phyloP scores from a whole-genome alignment of 805 yeast genomes.

The Lipomyces spencermartinsiae region DNA sequence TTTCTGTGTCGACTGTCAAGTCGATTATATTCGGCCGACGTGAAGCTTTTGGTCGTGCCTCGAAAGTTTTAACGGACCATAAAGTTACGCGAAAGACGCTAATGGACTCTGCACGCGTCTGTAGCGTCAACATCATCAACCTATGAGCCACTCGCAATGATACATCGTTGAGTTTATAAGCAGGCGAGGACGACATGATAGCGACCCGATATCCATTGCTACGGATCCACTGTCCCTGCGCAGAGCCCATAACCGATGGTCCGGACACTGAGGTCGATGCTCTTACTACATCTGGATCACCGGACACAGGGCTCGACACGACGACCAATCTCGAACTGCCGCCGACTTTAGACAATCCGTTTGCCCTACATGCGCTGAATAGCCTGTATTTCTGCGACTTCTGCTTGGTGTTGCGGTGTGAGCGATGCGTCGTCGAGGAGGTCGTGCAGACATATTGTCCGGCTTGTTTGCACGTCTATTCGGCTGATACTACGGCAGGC shows the following conservation, averaged over 20 bases:
- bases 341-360: conserved; percentile 35
- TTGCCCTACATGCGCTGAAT: conserved; percentile 41
- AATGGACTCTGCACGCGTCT: background rate
- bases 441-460: conserved; percentile 48
- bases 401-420: conserved; percentile 48
- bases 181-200: background rate
- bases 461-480: conserved; percentile 46
- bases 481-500: conserved; percentile 31
- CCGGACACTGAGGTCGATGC: background rate
- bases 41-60: background rate
- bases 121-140: background rate
- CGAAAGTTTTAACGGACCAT: background rate
- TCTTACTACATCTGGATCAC: background rate
- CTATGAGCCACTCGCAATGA: background rate
- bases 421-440: conserved; percentile 47
- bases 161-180: background rate
- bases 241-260: conserved; percentile 30
- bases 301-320: background rate
- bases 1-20: background rate
- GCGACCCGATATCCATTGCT: conserved; percentile 21
- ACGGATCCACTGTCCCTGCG: conserved; percentile 37
- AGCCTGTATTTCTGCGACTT: conserved; percentile 47
- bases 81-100: background rate
- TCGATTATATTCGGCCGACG: too few relatives aligned
- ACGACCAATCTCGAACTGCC: conserved; percentile 35